Conservation (phyloP, 352 stramenopile genomes). For the Globisporangium paddicum region DNA sequence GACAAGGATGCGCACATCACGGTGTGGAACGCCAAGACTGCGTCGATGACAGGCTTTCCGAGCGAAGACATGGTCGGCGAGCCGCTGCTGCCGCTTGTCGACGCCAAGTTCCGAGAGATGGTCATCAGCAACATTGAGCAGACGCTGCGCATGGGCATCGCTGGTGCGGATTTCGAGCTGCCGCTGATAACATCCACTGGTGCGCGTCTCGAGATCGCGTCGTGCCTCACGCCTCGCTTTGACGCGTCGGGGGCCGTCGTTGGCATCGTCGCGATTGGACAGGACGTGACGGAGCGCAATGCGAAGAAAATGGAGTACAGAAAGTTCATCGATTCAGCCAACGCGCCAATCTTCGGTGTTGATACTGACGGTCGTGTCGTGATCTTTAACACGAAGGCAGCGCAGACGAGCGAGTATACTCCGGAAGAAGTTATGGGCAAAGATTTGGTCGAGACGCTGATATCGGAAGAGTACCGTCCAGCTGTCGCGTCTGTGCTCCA, state of each 20-base stretch:
- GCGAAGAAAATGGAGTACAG: conserved; percentile 72
- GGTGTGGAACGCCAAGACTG: conserved; percentile 63
- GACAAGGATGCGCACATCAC: conserved; percentile 68
- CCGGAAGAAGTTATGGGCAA: conserved; percentile 81
- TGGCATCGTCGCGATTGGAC: conserved; percentile 56
- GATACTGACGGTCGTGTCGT: conserved; percentile 43
- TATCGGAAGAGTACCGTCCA: conserved; percentile 44
- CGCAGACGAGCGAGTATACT: conserved; percentile 69
- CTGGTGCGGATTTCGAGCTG: conserved; percentile 49
- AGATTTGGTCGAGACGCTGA: conserved; percentile 73
- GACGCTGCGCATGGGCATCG: conserved; percentile 30
- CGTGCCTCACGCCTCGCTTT: conserved; percentile 52
- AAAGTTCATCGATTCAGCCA: conserved; percentile 19
- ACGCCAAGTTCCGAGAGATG: conserved; percentile 39
- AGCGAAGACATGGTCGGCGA: conserved; percentile 47
- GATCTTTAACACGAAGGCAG: conserved; percentile 84
- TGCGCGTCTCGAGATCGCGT: conserved; percentile 46
- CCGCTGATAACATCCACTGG: conserved; percentile 43
- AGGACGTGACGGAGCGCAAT: conserved; percentile 61
- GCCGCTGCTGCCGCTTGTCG: conserved; percentile 43
- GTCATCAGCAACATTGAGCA: conserved; percentile 51
- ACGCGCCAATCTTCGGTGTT: conserved; percentile 19
- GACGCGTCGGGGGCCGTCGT: conserved; percentile 33
- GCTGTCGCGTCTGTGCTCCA: conserved; percentile 45
- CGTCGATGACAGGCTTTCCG: conserved; percentile 46